Percentiles rank a stretch among this genome's conserved stretches.
These are phyloP conservation scores for Verbena officinalis DNA, from an alignment of 257 asterid genomes.

Conservation along the genomic window DNA sequence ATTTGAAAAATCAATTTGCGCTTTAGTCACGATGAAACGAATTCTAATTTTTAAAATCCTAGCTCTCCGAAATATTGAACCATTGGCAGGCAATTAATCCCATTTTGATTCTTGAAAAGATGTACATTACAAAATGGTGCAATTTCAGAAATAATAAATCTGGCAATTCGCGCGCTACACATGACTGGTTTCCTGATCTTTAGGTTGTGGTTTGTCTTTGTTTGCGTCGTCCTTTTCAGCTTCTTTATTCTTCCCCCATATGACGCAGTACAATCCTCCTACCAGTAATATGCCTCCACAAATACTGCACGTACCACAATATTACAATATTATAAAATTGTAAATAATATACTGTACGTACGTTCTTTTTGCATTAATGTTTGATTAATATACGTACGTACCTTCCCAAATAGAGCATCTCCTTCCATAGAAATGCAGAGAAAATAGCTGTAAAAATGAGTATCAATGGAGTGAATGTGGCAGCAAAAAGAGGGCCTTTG, in stretches of 20 bases:
- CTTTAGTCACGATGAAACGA: too few relatives aligned
- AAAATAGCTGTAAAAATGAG: constrained; percentile 58
- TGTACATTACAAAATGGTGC: too few relatives aligned
- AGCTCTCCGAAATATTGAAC: too few relatives aligned
- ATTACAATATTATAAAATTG: too few relatives aligned
- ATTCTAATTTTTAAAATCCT: too few relatives aligned
- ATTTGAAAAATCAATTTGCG: too few relatives aligned
- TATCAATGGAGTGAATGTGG: constrained; percentile 60
- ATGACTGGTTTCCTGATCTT: constrained; percentile 39
- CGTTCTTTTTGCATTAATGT: neutral
- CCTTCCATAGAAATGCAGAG: constrained; percentile 57
- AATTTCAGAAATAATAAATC: too few relatives aligned
- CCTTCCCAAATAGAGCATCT: constrained; percentile 62
- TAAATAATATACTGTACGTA: neutral
- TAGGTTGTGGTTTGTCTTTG: constrained; percentile 21
- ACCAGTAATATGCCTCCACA: constrained; percentile 57
- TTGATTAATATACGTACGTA: neutral
- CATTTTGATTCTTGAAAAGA: too few relatives aligned
- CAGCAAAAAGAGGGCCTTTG: constrained; percentile 65
- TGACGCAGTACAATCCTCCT: constrained; percentile 56
- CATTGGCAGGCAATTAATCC: too few relatives aligned
- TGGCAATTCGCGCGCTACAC: constrained; percentile 27
- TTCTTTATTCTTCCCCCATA: constrained; percentile 73
- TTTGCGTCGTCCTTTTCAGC: constrained; percentile 31
- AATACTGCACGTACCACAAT: constrained; percentile 48